Evolutionary conservation across 306 rosid species (phyloP), one percentile per base, ranked within the genome.

Genomic region (Albizia julibrissin): DNA sequence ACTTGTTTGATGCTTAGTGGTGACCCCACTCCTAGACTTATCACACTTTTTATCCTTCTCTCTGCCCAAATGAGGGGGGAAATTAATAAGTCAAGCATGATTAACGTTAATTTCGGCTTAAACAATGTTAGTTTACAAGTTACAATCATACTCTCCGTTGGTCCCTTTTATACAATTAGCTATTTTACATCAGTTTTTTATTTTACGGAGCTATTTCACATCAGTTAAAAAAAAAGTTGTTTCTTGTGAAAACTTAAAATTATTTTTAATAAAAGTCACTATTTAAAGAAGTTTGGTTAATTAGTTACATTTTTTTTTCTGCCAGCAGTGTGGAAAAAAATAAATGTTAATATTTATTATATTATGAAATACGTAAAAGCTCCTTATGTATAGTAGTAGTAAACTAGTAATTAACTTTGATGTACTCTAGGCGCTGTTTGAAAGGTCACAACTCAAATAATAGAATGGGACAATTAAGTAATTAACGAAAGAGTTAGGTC

Each of bases 21-120:
- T 37, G 46, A 74, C 70, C 50, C 75, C 76, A 74, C 76, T 66
- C 49, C 66, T 10, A 26, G 26, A 52, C 26, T n/a, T 47, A 14
- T 56, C 37, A 19, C 22, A 59, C 72, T 59, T 42, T 74, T 64
- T 31, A 44, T 46, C 74, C 5, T 22, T 44, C 46, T 11, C 27
- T 29, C 40, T 49, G 34, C 47, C 40, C 72, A 43, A 18, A 46
- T 40, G 58, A 52, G 22, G 58, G 15, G 49, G 3, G 15, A 0
- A 2, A 8, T 18, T 62, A 42, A 24, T 21, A 46, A 27, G 52
- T 26, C 5, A 22, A 39, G 24, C 40, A 58, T 24, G n/a, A 37
- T 24, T 13, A 37, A 9, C 69, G 31, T 26, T 12, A 34, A 22
- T 11, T 42, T 75, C 34, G 22, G 24, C 79, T 33, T 29, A 54